Percentiles rank a stretch among this genome's conserved stretches.
These are phyloP conservation scores for Apophysomyces variabilis DNA, from an alignment of 371 early-diverging fungal species.

Conservation along the genomic window DNA sequence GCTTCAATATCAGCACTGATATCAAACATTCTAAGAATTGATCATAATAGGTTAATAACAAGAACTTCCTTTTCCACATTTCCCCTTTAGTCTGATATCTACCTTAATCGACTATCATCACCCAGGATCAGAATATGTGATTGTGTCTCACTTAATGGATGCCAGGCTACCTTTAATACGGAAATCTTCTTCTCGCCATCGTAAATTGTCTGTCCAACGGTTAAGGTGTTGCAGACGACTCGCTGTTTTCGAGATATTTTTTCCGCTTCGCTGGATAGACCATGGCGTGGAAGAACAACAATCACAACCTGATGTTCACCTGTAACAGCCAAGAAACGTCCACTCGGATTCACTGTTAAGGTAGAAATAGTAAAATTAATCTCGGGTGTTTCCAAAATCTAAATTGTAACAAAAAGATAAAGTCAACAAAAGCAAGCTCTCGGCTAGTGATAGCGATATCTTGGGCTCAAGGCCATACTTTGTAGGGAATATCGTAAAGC, in stretches of 20 bases:
- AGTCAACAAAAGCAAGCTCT: too few relatives aligned
- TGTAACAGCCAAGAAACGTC: conserved; percentile 37
- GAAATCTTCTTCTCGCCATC: conserved; percentile 13
- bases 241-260: conserved; percentile 18
- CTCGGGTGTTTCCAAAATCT: conserved; percentile 43
- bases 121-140: conserved; percentile 45
- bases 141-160: conserved; percentile 49
- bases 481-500: conserved; percentile 43
- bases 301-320: conserved; percentile 31
- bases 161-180: conserved; percentile 45
- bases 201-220: conserved; percentile 28
- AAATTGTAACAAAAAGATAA: background rate
- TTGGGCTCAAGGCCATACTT: conserved; percentile 24
- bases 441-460: background rate
- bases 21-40: conserved; percentile 42
- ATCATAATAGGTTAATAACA: background rate
- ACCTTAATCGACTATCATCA: conserved; percentile 41
- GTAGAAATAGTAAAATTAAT: conserved; percentile 43
- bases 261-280: conserved; percentile 21
- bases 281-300: conserved; percentile 40
- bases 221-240: conserved; percentile 30
- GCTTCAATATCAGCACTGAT: conserved; percentile 38
- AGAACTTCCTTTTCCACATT: background rate
- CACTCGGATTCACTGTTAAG: conserved; percentile 32
- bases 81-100: background rate